phyloP scores from a whole-genome alignment of 305 asterid genomes.

The Rubia tinctorum region DNA sequence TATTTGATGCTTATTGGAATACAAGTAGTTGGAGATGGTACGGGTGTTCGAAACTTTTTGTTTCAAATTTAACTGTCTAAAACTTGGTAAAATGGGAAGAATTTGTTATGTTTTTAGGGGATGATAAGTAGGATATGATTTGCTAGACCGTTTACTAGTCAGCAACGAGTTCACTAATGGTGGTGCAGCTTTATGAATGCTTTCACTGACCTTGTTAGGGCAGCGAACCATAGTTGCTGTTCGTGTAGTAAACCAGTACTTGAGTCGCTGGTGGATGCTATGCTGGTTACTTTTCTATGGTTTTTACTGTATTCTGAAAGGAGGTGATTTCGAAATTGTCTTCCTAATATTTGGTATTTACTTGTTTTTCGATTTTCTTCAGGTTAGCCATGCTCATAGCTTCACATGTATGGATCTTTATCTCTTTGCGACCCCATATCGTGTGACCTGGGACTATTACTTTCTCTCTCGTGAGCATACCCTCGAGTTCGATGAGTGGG shows the following conservation, averaged over 20 bases:
- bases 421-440: conserved; percentile 87
- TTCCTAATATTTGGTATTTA: background rate
- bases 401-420: conserved; percentile 96
- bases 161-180: background rate
- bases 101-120: background rate
- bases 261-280: background rate
- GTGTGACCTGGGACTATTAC: conserved; percentile 94
- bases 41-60: background rate
- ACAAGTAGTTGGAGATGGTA: background rate
- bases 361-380: conserved; percentile 12
- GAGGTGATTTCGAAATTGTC: background rate
- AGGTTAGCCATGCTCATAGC: conserved; percentile 78
- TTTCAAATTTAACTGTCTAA: background rate
- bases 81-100: background rate
- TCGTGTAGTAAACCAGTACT: background rate
- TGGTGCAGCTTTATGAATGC: background rate
- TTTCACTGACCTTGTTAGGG: background rate
- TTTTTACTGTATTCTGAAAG: background rate
- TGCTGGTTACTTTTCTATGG: background rate
- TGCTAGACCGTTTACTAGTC: background rate
- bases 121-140: background rate
- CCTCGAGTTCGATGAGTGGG: conserved; percentile 82
- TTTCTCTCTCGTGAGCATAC: conserved; percentile 80
- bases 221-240: background rate
- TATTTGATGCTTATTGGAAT: background rate